These are phyloP conservation scores for Dothiorella sarmentorum DNA, from an alignment of 2,329 filamentous ascomycete genomes.

Conservation along the genomic window DNA sequence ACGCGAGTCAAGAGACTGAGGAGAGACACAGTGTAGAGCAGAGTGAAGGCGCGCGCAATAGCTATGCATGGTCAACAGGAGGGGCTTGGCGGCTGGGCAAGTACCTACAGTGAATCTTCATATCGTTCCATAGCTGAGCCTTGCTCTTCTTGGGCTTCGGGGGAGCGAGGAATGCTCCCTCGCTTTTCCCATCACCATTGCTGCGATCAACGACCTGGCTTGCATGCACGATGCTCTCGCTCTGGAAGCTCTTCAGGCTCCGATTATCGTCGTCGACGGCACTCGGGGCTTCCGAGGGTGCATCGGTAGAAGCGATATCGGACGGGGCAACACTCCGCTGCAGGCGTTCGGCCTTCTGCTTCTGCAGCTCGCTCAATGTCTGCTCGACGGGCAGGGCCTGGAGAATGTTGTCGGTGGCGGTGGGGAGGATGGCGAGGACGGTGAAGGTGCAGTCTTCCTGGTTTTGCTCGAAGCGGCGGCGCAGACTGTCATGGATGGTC, in stretches of 20 bases:
- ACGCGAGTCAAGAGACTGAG: slow-evolving; percentile 90
- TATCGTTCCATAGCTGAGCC: slow-evolving; percentile 92
- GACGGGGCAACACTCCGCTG: slow-evolving; percentile 56
- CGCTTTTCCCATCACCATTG: slow-evolving; percentile 46
- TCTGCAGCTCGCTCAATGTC: slow-evolving; percentile 89
- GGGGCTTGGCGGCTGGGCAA: not conserved
- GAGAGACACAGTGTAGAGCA: slow-evolving; percentile 86
- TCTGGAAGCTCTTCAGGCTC: slow-evolving; percentile 72
- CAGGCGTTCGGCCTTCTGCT: slow-evolving; percentile 77
- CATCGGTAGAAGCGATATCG: slow-evolving; percentile 56
- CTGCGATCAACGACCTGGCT: slow-evolving; percentile 66
- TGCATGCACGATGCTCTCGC: slow-evolving; percentile 78
- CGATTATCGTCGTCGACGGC: slow-evolving; percentile 69
- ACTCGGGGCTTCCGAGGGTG: slow-evolving; percentile 22
- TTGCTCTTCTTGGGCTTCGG: slow-evolving; percentile 71
- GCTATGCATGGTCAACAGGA: slow-evolving; percentile 51
- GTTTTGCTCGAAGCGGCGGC: slow-evolving; percentile 95
- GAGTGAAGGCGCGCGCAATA: slow-evolving; percentile 83
- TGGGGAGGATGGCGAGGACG: slow-evolving; percentile 90
- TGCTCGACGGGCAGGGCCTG: slow-evolving; percentile 86
- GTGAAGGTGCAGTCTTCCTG: slow-evolving; percentile 99
- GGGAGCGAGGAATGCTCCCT: slow-evolving; percentile 33
- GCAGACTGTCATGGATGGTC: slow-evolving; percentile 59
- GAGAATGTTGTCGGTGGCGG: slow-evolving; percentile 84
- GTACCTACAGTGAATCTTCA: slow-evolving; percentile 85